phyloP scores from a whole-genome alignment of 176 grass and related monocot genomes.

The Pharus latifolius region DNA sequence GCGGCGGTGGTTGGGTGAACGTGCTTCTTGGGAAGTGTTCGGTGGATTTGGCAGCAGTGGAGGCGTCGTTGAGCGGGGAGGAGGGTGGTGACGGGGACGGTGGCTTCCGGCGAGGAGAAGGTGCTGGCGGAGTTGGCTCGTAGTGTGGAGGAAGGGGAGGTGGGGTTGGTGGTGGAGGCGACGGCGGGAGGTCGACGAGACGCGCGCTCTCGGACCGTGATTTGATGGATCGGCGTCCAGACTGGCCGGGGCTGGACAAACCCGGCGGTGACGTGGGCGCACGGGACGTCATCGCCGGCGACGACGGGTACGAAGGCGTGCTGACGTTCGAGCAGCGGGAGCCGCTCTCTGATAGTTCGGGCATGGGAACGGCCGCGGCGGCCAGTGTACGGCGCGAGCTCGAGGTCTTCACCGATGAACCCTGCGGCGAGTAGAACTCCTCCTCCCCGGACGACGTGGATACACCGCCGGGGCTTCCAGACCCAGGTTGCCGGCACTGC shows the following conservation, averaged over 20 bases:
- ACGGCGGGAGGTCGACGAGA: slow-evolving; percentile 34
- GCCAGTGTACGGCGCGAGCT: no score
- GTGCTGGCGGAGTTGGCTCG: background rate
- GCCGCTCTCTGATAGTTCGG: no score
- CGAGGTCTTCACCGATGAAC: background rate
- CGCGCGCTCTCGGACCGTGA: no score
- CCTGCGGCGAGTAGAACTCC: slow-evolving; percentile 29
- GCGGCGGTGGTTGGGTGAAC: background rate
- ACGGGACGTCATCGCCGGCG: background rate
- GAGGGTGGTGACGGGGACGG: background rate
- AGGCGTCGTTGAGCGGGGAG: no score
- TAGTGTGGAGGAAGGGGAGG: background rate
- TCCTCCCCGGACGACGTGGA: slow-evolving; percentile 44
- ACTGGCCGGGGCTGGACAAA: background rate
- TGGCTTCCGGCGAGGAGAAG: background rate
- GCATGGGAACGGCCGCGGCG: no score
- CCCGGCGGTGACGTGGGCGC: background rate
- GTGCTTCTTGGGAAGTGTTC: no score
- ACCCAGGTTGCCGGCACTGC: background rate
- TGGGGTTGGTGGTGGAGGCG: slow-evolving; percentile 32
- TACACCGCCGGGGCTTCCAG: no score
- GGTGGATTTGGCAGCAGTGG: no score
- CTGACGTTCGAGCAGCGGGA: no score
- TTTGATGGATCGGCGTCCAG: no score
- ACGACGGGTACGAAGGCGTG: no score